phyloP scores from a whole-genome alignment of 2,329 filamentous ascomycete genomes.

The Acrodontium crateriforme region DNA sequence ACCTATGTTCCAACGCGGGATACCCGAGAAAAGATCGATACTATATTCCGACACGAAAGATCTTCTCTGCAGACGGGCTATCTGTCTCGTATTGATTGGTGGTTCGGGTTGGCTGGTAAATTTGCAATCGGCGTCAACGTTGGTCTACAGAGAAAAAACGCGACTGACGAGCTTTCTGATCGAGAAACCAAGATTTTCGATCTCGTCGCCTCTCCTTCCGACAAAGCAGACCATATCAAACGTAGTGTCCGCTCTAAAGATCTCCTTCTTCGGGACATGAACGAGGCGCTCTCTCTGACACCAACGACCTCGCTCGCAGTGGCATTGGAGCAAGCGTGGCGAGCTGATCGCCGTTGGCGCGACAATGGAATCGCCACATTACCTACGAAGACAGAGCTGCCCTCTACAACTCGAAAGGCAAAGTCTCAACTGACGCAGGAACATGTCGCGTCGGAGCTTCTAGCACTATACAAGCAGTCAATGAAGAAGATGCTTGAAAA shows the following conservation, averaged over 20 bases:
- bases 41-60: no score
- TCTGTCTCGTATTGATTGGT: constrained; percentile 3
- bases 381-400: constrained; percentile 1
- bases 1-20: constrained; percentile 1
- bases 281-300: constrained; percentile 3
- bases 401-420: neutral
- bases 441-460: constrained; percentile 1
- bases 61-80: no score
- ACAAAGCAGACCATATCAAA: neutral
- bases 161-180: neutral
- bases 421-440: neutral
- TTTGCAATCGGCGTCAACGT: constrained; percentile 11
- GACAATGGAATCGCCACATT: constrained; percentile 4
- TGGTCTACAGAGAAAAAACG: neutral
- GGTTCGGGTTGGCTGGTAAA: constrained; percentile 11
- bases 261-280: constrained; percentile 3
- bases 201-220: neutral
- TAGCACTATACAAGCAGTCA: constrained; percentile 1
- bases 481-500: constrained; percentile 10
- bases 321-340: constrained; percentile 11
- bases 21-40: neutral
- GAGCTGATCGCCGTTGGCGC: constrained; percentile 13
- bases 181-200: neutral
- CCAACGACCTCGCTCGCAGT: constrained; percentile 8
- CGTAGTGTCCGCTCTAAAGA: constrained; percentile 1